Evolutionary conservation across 106 monocot species (phyloP).

Genomic region (Cymbidium sinense): DNA sequence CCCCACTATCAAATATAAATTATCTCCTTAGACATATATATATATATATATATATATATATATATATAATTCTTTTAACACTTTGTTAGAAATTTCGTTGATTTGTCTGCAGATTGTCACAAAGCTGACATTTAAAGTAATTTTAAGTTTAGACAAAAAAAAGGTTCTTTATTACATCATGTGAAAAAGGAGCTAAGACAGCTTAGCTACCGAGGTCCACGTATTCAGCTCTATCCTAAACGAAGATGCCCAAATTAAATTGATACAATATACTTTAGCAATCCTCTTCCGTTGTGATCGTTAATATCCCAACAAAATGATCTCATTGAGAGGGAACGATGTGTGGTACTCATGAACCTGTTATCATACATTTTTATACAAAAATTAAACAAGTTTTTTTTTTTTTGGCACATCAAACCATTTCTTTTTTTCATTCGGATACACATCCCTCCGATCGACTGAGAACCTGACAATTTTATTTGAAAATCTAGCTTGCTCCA

Average conservation of each 20-base stretch:
- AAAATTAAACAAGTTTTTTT: neutral
- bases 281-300: no score
- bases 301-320: neutral
- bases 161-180: neutral
- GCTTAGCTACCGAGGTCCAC: neutral
- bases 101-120: no score
- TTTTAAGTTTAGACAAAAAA: no score
- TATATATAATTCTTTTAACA: no score
- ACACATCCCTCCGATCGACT: neutral
- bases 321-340: neutral
- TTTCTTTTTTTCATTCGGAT: neutral
- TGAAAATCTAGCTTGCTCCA: no score
- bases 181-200: neutral
- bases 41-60: no score
- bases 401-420: neutral
- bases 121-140: no score
- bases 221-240: neutral
- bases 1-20: no score
- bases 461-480: neutral
- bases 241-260: neutral
- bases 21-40: no score
- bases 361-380: neutral
- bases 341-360: neutral
- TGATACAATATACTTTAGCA: neutral
- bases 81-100: no score